Conservation (phyloP, 768 basidiomycete genomes). For the Lyophyllum decastes region DNA sequence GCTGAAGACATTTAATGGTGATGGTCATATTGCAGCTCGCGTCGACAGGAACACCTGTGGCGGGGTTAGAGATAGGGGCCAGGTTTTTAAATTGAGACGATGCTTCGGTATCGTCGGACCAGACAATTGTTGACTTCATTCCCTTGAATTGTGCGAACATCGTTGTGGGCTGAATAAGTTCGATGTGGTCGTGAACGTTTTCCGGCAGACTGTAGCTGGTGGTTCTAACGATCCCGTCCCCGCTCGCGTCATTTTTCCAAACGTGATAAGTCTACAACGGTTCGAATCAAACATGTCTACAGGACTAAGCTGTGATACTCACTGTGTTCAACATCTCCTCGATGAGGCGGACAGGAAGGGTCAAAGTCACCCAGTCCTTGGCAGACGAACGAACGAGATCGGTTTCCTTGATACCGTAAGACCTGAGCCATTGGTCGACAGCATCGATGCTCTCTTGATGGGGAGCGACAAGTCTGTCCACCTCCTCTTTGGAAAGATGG, state of each 20-base stretch:
- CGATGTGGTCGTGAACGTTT: conserved; percentile 57
- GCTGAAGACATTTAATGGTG: conserved; percentile 52
- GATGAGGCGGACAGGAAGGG: conserved; percentile 54
- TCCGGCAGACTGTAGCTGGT: conserved; percentile 65
- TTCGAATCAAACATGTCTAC: background rate
- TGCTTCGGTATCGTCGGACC: conserved; percentile 19
- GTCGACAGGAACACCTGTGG: conserved; percentile 42
- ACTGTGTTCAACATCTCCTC: conserved; percentile 69
- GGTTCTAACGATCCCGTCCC: conserved; percentile 58
- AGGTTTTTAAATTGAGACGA: conserved; percentile 20
- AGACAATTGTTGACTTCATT: conserved; percentile 43
- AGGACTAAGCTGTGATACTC: background rate
- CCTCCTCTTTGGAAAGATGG: conserved; percentile 65
- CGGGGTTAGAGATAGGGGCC: conserved; percentile 17
- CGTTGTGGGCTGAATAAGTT: conserved; percentile 71
- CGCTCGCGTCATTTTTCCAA: conserved; percentile 51
- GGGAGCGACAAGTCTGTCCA: conserved; percentile 63
- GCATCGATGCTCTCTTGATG: conserved; percentile 51
- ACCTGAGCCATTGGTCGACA: conserved; percentile 62
- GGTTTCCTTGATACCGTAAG: conserved; percentile 51
- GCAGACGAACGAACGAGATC: conserved; percentile 55
- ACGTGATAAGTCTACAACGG: conserved; percentile 57
- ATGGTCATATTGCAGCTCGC: conserved; percentile 49
- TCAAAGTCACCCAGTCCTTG: conserved; percentile 66
- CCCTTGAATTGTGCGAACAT: conserved; percentile 57